phyloP scores from a whole-genome alignment of 2,329 filamentous ascomycete genomes.

The Penicillium sp. region DNA sequence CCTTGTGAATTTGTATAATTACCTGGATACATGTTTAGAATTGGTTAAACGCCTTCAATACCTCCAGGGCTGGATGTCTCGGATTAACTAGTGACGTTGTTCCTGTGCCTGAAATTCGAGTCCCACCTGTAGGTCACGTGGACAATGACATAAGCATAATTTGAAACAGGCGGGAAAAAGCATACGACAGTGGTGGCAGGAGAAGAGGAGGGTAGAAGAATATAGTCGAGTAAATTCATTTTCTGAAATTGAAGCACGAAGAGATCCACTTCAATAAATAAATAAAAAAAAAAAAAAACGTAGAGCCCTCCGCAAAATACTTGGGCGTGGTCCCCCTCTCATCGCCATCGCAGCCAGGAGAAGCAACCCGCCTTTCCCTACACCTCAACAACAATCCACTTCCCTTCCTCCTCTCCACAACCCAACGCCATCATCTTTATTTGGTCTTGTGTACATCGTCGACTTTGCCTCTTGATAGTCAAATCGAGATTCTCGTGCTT shows the following conservation, averaged over 20 bases:
- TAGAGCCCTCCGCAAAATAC: background rate
- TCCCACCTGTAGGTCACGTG: conserved; percentile 10
- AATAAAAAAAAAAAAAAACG: background rate
- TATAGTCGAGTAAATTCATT: background rate
- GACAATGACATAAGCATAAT: conserved; percentile 16
- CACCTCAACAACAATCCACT: conserved; percentile 22
- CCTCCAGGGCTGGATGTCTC: background rate
- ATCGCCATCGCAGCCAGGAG: conserved; percentile 29
- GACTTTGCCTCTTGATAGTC: background rate
- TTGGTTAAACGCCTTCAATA: background rate
- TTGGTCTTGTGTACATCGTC: background rate
- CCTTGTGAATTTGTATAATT: background rate
- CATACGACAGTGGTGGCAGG: conserved; percentile 9
- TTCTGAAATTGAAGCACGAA: background rate
- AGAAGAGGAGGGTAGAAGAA: background rate
- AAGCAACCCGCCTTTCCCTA: conserved; percentile 25
- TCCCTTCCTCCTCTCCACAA: conserved; percentile 10
- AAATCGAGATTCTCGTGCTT: background rate
- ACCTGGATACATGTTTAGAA: background rate
- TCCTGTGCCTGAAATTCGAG: conserved; percentile 1
- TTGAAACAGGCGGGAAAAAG: conserved; percentile 19
- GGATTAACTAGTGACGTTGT: background rate
- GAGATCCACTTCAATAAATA: background rate
- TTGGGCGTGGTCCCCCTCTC: conserved; percentile 9
- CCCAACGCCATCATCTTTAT: conserved; percentile 9